phyloP scores from a whole-genome alignment of 257 asterid genomes.

The Apocynum venetum region DNA sequence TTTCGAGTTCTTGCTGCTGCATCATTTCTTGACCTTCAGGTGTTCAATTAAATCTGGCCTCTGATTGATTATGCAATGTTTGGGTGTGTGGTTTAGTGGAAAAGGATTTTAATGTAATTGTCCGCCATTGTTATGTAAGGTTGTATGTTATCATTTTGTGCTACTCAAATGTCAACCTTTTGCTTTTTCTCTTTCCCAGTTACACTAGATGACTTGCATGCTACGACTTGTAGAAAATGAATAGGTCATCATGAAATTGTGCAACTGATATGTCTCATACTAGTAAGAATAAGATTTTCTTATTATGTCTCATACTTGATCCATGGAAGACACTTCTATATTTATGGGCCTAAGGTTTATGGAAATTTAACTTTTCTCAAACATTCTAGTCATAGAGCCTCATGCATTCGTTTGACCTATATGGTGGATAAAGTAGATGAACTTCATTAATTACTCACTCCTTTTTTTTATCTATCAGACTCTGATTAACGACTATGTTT shows the following conservation, averaged over 20 bases:
- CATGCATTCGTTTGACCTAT: background rate
- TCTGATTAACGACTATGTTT: no score
- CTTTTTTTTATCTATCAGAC: no score
- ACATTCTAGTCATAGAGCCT: background rate
- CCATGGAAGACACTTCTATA: background rate
- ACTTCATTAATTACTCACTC: background rate
- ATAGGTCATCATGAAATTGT: background rate
- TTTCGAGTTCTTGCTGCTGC: conserved; percentile 97
- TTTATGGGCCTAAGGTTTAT: background rate
- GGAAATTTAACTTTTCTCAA: background rate
- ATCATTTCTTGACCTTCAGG: conserved; percentile 97
- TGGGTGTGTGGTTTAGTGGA: background rate
- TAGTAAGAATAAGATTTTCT: background rate
- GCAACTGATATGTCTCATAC: background rate
- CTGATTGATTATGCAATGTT: background rate
- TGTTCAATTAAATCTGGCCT: conserved; percentile 9
- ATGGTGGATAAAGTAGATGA: background rate
- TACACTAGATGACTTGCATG: background rate
- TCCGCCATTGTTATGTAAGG: background rate
- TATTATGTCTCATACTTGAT: background rate
- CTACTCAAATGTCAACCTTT: background rate
- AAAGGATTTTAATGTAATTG: background rate
- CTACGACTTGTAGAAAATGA: background rate
- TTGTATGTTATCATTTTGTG: background rate
- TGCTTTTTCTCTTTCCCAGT: background rate